Conservation (phyloP, 768 basidiomycete genomes). For the Suillus variegatus region DNA sequence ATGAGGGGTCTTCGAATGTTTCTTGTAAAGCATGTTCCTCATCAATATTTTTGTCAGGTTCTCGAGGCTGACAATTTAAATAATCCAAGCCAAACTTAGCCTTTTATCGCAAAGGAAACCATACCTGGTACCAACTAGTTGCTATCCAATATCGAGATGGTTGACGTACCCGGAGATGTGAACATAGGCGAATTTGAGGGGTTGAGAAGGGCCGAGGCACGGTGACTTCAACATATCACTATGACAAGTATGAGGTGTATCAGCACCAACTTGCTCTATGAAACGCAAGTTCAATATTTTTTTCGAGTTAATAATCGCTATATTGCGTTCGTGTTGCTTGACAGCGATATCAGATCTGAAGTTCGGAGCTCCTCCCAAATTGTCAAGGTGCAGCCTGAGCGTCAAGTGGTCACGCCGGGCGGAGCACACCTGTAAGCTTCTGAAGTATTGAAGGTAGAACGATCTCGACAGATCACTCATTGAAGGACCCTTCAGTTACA, state of each 20-base stretch:
- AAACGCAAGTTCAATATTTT: not conserved
- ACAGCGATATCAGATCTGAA: not conserved
- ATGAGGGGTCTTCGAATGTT: not conserved
- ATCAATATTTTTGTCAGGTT: not conserved
- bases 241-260: not conserved
- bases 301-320: not conserved
- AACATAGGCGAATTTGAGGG: not conserved
- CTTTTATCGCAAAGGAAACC: conserved; percentile 12
- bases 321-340: not conserved
- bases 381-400: not conserved
- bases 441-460: not conserved
- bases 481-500: not conserved
- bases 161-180: not conserved
- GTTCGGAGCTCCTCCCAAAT: not conserved
- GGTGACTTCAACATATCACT: not conserved
- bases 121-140: not conserved
- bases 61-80: not conserved
- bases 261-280: not conserved
- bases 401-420: not conserved
- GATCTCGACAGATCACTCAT: not conserved
- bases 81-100: conserved; percentile 8
- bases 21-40: not conserved
- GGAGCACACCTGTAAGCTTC: not conserved
- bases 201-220: not conserved
- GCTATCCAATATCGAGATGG: too few species aligned